Evolutionary conservation across 176 grass and related monocot species (phyloP).

Genomic region (Alopecurus myosuroides): DNA sequence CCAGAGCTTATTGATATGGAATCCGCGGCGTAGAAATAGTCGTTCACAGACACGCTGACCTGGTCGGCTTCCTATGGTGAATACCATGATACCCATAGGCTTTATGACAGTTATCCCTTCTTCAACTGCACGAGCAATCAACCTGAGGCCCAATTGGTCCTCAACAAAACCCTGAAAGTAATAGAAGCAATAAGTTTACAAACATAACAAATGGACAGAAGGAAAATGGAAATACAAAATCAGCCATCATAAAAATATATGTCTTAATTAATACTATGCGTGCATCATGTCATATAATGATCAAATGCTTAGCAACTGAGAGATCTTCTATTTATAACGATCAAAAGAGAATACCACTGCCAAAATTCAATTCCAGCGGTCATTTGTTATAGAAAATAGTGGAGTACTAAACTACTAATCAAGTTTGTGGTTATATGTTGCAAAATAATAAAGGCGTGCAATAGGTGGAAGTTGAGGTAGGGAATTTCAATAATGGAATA

Average conservation of each 20-base stretch:
- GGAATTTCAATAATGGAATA: neutral
- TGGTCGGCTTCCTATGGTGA: constrained; percentile 90
- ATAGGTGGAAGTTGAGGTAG: neutral
- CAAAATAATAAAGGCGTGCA: neutral
- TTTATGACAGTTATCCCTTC: constrained; percentile 97
- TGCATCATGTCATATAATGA: neutral
- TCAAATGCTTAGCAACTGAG: neutral
- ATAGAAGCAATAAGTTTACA: constrained; percentile 2
- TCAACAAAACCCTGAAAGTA: constrained; percentile 72
- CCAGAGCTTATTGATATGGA: constrained; percentile 82
- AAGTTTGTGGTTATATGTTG: neutral
- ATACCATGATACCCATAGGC: constrained; percentile 84
- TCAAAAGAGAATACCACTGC: neutral
- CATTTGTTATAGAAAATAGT: neutral
- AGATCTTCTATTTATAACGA: neutral
- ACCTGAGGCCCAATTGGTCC: constrained; percentile 88
- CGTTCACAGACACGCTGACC: constrained; percentile 83
- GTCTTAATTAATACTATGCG: neutral
- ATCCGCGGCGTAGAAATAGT: constrained; percentile 74
- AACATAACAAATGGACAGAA: constrained; percentile 19
- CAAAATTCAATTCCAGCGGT: neutral
- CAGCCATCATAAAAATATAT: neutral
- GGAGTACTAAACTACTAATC: neutral
- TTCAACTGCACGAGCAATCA: constrained; percentile 95
- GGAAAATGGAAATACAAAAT: neutral